Conservation (phyloP, 331 rosid genomes). For the Pyrus hybrid region DNA sequence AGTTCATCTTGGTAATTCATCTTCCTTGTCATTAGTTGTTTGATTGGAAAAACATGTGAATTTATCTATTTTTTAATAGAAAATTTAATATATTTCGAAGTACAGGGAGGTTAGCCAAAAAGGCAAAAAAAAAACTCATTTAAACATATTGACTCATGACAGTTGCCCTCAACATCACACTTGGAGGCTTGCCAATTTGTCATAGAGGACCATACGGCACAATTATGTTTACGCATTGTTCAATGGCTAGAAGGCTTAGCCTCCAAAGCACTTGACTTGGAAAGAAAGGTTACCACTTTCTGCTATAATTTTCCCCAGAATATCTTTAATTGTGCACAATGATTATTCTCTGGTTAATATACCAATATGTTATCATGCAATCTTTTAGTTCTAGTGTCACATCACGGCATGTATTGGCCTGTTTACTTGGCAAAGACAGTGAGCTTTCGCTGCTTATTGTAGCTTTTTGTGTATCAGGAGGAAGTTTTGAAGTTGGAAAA, state of each 20-base stretch:
- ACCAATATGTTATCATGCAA: background rate
- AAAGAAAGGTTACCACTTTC: constrained; percentile 60
- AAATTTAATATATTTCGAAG: background rate
- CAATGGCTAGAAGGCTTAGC: constrained; percentile 96
- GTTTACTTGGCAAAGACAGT: background rate
- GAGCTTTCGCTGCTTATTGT: background rate
- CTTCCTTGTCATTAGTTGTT: constrained; percentile 9
- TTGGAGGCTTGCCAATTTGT: constrained; percentile 90
- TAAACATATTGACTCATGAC: constrained; percentile 20
- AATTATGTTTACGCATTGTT: constrained; percentile 81
- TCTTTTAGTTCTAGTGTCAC: background rate
- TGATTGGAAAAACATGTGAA: background rate
- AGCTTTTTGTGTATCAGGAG: background rate
- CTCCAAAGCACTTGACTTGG: constrained; percentile 89
- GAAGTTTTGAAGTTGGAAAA: constrained; percentile 1
- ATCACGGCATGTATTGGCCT: background rate
- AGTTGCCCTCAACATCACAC: constrained; percentile 89
- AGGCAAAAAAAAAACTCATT: background rate
- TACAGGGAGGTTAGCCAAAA: background rate
- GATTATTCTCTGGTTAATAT: background rate
- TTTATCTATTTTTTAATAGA: background rate
- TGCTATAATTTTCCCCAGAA: background rate
- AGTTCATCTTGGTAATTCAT: constrained; percentile 58
- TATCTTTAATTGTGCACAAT: background rate
- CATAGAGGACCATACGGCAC: constrained; percentile 69